phyloP scores from a whole-genome alignment of 2,329 filamentous ascomycete species.

The Beauveria sp. region DNA sequence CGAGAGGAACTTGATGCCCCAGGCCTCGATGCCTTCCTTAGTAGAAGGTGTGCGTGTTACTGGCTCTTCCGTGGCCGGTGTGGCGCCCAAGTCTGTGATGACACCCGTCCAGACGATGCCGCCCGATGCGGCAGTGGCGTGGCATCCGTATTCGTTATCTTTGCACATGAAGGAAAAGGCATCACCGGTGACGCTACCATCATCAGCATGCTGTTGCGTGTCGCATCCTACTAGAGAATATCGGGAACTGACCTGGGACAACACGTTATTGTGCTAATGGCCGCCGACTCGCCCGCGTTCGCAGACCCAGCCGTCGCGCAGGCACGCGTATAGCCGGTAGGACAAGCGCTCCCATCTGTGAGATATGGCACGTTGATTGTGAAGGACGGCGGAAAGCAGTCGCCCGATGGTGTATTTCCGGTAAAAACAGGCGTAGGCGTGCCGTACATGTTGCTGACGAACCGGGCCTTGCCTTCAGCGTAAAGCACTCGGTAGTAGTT shows the following conservation, averaged over 20 bases:
- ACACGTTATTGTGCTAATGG: conserved; percentile 11
- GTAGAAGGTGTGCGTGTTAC: background rate
- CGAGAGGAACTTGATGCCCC: conserved; percentile 11
- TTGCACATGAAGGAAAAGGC: conserved; percentile 12
- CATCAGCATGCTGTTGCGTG: background rate
- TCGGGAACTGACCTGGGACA: conserved; percentile 10
- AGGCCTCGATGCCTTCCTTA: conserved; percentile 3
- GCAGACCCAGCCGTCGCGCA: conserved; percentile 11
- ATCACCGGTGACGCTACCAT: conserved; percentile 5
- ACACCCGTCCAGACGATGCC: conserved; percentile 10
- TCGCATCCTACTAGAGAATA: background rate
- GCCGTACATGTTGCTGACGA: conserved; percentile 13
- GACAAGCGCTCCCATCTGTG: conserved; percentile 10
- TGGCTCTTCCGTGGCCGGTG: conserved; percentile 3
- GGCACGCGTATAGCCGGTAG: conserved; percentile 11
- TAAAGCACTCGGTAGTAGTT: conserved; percentile 10
- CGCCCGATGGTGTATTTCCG: conserved; percentile 9
- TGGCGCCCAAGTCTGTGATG: conserved; percentile 2
- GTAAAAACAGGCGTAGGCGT: conserved; percentile 12
- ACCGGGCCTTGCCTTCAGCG: background rate
- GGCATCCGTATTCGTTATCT: conserved; percentile 11
- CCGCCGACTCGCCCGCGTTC: background rate
- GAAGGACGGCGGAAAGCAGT: conserved; percentile 12
- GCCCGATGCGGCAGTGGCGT: background rate
- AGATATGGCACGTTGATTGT: conserved; percentile 10